Evolutionary conservation across 1,284 basidiomycete genomes (phyloP).

Genomic region (Tausonia pullulans): DNA sequence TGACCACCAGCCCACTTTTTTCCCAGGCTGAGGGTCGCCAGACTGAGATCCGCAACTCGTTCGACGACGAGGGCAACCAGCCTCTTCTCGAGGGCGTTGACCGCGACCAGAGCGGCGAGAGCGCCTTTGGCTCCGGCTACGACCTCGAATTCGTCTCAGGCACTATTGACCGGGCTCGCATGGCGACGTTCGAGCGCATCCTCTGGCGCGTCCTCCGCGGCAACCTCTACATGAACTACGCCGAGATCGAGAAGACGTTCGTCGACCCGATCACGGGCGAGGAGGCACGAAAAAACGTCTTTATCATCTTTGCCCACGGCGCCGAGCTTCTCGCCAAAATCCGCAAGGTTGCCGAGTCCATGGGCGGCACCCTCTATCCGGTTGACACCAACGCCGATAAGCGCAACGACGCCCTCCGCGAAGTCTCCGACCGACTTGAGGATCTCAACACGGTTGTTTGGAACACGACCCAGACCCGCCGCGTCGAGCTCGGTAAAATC

Average conservation of each 20-base stretch:
- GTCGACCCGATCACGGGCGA: constrained; percentile 68
- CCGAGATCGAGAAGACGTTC: constrained; percentile 88
- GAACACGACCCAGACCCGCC: constrained; percentile 77
- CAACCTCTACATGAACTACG: constrained; percentile 99
- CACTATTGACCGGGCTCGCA: constrained; percentile 83
- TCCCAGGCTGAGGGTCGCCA: constrained; percentile 66
- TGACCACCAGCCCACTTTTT: constrained; percentile 4
- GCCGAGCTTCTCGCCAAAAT: constrained; percentile 89
- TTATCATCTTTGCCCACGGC: constrained; percentile 99
- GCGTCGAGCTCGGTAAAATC: constrained; percentile 71
- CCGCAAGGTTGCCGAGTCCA: constrained; percentile 94
- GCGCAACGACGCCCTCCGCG: constrained; percentile 76
- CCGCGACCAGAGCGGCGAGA: constrained; percentile 39
- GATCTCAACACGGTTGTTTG: constrained; percentile 84
- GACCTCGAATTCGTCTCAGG: constrained; percentile 97
- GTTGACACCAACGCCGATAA: constrained; percentile 91
- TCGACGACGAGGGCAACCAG: constrained; percentile 76
- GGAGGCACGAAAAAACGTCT: constrained; percentile 92
- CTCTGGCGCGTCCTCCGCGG: constrained; percentile 96
- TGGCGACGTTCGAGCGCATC: constrained; percentile 92
- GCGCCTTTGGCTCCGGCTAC: constrained; percentile 42
- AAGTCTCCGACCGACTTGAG: constrained; percentile 80
- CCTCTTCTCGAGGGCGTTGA: constrained; percentile 73
- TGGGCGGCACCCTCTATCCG: constrained; percentile 93
- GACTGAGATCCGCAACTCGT: constrained; percentile 70